Evolutionary conservation across 306 rosid genomes (phyloP), one percentile per base, ranked within the genome.

Genomic region (Lablab purpureus): DNA sequence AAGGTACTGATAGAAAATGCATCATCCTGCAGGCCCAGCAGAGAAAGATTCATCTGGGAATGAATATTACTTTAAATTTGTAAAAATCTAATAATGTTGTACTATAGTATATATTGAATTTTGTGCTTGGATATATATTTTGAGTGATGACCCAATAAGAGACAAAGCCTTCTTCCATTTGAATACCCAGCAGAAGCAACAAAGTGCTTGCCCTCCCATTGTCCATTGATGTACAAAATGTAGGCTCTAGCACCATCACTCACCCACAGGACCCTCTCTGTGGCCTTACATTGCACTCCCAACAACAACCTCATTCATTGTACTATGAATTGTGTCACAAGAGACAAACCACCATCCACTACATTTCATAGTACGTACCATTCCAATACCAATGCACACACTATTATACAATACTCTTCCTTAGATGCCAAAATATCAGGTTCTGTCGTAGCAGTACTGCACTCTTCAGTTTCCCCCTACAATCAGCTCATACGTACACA

Each of bases 1-100:
- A 59, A 14, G 37, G 66, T 59, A 27, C 37, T 59, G 11, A 60
- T 13, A 15, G 21, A 60, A 59, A 60, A 27, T 60, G 67, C 67
- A 60, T 60, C 6, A 28, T 28, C 21, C 6, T 14, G 21, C 40
- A 60, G 67, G 67, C 41, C 37, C 67, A 28, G 40, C 67, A 13
- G 17, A 27, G 2, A 10, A 14, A 27, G 4, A 28, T 27, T 60
- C 41, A 60, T 2, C 12, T 27, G 4, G 21, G 18, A 59, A 12
- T 60, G 0, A 13, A 27, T 27, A 59, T 60, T 28, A 14, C 66
- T 27, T 59, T 27, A 27, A 60, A 27, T 60, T 60, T 60, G 67
- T 28, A 28, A 60, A 27, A 14, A 13, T 0, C 0, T 11, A 56
- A 56, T 10, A 59, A 58, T 25, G 37, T 27, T 12, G 36, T 58